Base-by-base conservation (phyloP, 805 yeast species). In the Peterozyma xylosa region DNA sequence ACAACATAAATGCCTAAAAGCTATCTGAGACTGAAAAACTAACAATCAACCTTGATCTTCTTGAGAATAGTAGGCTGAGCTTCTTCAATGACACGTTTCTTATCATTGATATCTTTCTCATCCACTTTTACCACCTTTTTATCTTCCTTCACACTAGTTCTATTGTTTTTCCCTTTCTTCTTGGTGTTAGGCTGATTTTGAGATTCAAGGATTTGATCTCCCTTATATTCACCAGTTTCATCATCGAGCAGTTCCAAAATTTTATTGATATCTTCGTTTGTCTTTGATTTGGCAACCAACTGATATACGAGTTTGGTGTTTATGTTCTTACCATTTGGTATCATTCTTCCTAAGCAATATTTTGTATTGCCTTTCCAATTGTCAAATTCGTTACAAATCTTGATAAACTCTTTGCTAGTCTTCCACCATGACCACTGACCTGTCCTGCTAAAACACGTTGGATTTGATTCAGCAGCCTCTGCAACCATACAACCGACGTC, bases 401-500 rank as follows among this genome's bases (percentile, higher is more conserved):
- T 57, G 30, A 80, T 54, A 49, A 77, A 86, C 48, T 86, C 83
- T 38, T 67, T 68, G 10, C 78, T 70, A 10, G 76, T 63, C 21
- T 66, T 57, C 21, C 63, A 68, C 86, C 91, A 86, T 0, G 74
- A 66, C 39, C 71, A 57, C 4, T 74, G 72, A 0, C 62, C 67
- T 0, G 54, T 50, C 7, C 58, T 55, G 30, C 60, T 59, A 59
- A 93, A 93, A 34, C 86, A 81, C 1, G 95, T 72, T 7, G 96
- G 93, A 57, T 93, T 90, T 6, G 73, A 57, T 62, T 93, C 98
- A 0, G 97, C 98, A 30, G 80, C 78, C 30, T 87, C 83, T 1
- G 97, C 99, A 54, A 90, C 80, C 99, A 93, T 91, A 6, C 87
- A 90, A 3, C 98, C 96, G n/a, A 83, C 64, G 42, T 76, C 75